Percentiles rank a stretch among this genome's conserved stretches.
These are phyloP conservation scores for Leptographium procerum DNA, from an alignment of 2,329 filamentous ascomycete species.

Conservation along the genomic window DNA sequence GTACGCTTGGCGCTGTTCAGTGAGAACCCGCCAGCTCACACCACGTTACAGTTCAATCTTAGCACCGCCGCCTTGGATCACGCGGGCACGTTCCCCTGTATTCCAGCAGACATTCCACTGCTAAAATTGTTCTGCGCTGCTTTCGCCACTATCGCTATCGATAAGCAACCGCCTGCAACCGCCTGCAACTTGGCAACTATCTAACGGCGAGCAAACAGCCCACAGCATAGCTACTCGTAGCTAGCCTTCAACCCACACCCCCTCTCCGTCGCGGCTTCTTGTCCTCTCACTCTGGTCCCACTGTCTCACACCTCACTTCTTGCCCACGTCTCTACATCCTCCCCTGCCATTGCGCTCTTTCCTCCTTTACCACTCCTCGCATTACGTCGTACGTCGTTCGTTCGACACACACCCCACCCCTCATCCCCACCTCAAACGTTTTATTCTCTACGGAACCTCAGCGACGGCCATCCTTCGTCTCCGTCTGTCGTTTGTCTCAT, in stretches of 20 bases:
- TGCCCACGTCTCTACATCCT: background rate
- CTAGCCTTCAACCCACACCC: background rate
- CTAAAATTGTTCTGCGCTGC: background rate
- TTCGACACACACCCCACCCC: background rate
- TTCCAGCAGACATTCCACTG: background rate
- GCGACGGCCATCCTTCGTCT: background rate
- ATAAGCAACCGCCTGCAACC: background rate
- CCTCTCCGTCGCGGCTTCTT: constrained; percentile 1
- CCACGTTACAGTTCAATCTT: background rate
- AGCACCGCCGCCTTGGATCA: background rate
- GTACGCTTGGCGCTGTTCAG: background rate
- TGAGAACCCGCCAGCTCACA: background rate
- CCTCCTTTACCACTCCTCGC: background rate
- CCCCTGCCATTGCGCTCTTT: background rate
- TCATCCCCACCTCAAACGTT: background rate
- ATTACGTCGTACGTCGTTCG: background rate
- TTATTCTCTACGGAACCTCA: background rate
- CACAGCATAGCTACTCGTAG: background rate
- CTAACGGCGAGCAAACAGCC: background rate
- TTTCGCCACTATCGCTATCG: constrained; percentile 1
- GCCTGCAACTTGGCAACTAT: background rate
- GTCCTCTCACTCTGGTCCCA: constrained; percentile 1
- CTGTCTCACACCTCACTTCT: constrained; percentile 1
- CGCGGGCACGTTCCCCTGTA: background rate
- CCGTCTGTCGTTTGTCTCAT: constrained; percentile 1